Conservation (phyloP, 1,139 yeast species). For the Geotrichum siamense region DNA sequence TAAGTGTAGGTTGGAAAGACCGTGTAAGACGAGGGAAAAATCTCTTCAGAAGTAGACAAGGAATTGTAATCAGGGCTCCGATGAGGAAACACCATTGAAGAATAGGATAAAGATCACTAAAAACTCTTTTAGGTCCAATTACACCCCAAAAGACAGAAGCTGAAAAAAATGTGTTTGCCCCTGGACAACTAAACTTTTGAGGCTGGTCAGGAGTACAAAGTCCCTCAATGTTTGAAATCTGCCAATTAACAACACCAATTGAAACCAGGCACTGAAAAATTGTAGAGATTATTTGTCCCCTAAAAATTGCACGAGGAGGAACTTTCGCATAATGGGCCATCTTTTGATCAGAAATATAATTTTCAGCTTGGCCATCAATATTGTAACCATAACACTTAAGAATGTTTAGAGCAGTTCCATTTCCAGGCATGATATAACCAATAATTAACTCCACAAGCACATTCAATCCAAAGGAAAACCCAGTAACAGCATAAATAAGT, state of each 20-base stretch:
- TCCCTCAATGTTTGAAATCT: constrained; percentile 41
- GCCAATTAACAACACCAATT: constrained; percentile 50
- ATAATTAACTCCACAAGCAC: constrained; percentile 50
- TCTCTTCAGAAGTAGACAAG: constrained; percentile 37
- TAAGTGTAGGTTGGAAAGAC: constrained; percentile 45
- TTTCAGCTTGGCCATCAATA: constrained; percentile 56
- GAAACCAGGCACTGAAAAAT: constrained; percentile 38
- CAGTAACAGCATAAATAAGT: constrained; percentile 45
- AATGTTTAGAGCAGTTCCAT: constrained; percentile 52
- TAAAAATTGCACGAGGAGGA: constrained; percentile 56
- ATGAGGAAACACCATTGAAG: constrained; percentile 46
- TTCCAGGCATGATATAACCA: constrained; percentile 58
- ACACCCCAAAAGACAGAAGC: constrained; percentile 50
- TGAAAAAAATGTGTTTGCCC: constrained; percentile 32
- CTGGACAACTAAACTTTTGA: constrained; percentile 31
- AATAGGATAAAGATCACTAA: constrained; percentile 41
- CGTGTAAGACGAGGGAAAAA: constrained; percentile 22
- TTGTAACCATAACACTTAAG: constrained; percentile 53
- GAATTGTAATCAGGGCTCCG: constrained; percentile 42
- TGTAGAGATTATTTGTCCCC: constrained; percentile 47
- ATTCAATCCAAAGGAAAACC: constrained; percentile 47
- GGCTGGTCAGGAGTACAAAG: constrained; percentile 42
- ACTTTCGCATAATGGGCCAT: constrained; percentile 53
- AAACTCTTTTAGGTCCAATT: constrained; percentile 53
- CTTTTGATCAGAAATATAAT: constrained; percentile 50